A percentile compares a stretch with the other conserved stretches of the same genome.
phyloP scores from a whole-genome alignment of 2,329 filamentous ascomycete species.

The Podosphaera fusca region DNA sequence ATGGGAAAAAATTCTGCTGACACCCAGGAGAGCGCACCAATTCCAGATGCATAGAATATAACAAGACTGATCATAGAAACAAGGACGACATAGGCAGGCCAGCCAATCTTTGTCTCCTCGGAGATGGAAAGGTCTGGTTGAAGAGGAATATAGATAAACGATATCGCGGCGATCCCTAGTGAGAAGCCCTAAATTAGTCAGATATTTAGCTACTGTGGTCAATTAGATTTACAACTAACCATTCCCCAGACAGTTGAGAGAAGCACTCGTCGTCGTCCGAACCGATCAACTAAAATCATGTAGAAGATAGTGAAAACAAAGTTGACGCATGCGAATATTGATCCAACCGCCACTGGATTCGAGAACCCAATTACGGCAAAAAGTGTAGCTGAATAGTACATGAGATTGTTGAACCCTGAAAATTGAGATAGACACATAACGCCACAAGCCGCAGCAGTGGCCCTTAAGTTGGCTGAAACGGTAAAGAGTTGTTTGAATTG shows the following conservation, averaged over 20 bases:
- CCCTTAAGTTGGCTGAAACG: conserved; percentile 21
- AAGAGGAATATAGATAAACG: conserved; percentile 26
- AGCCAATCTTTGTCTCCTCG: conserved; percentile 17
- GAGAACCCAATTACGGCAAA: conserved; percentile 25
- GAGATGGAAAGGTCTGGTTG: conserved; percentile 19
- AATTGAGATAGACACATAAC: conserved; percentile 28
- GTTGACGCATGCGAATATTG: conserved; percentile 22
- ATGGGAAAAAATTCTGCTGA: conserved; percentile 38
- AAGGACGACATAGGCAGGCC: conserved; percentile 29
- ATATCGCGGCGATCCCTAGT: conserved; percentile 30
- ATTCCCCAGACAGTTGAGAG: conserved; percentile 23
- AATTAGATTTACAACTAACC: conserved; percentile 6
- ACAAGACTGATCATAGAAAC: conserved; percentile 39
- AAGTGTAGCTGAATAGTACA: conserved; percentile 22
- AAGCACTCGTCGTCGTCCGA: conserved; percentile 24
- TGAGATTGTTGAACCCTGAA: conserved; percentile 23
- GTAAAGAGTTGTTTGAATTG: conserved; percentile 24
- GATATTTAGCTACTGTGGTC: not conserved
- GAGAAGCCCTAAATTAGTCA: conserved; percentile 15
- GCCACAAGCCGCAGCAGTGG: conserved; percentile 23
- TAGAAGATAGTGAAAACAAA: conserved; percentile 27
- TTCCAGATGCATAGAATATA: conserved; percentile 21
- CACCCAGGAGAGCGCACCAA: conserved; percentile 19
- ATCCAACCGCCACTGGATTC: conserved; percentile 24
- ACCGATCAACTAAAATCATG: conserved; percentile 23